Evolutionary conservation across 2,329 filamentous ascomycete genomes (phyloP).

Genomic region (Phialophora macrospora): DNA sequence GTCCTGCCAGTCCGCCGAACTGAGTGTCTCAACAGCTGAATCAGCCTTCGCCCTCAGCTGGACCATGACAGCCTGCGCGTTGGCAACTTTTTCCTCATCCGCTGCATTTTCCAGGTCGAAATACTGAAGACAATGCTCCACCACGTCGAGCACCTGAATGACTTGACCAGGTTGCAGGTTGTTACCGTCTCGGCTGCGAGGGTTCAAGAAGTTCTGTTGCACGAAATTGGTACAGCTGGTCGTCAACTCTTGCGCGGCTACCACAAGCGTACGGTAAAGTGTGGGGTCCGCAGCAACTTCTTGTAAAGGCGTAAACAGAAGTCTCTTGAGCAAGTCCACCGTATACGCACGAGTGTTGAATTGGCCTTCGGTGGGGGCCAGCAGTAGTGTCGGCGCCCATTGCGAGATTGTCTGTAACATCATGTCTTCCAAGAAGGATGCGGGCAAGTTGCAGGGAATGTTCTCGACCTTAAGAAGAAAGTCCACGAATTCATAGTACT

Average conservation of each 20-base stretch:
- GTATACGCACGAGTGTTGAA: slow-evolving; percentile 52
- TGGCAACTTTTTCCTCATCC: slow-evolving; percentile 30
- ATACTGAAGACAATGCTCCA: slow-evolving; percentile 32
- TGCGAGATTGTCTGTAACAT: slow-evolving; percentile 51
- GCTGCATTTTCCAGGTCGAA: slow-evolving; percentile 30
- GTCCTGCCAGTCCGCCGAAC: slow-evolving; percentile 35
- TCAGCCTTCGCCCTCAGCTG: slow-evolving; percentile 32
- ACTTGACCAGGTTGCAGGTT: slow-evolving; percentile 34
- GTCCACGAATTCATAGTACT: slow-evolving; percentile 59
- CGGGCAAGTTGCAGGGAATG: slow-evolving; percentile 31
- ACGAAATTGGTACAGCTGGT: slow-evolving; percentile 22
- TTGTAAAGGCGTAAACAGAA: slow-evolving; percentile 48
- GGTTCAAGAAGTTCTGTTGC: slow-evolving; percentile 27
- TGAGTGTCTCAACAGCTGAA: slow-evolving; percentile 32
- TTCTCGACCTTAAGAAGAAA: slow-evolving; percentile 56
- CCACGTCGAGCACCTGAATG: slow-evolving; percentile 32
- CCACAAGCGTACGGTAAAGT: slow-evolving; percentile 19
- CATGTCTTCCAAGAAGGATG: slow-evolving; percentile 43
- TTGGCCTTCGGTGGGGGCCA: slow-evolving; percentile 53
- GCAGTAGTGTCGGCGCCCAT: slow-evolving; percentile 59
- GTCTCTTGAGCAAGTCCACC: slow-evolving; percentile 49
- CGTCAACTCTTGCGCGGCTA: slow-evolving; percentile 30
- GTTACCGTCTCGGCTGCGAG: slow-evolving; percentile 22
- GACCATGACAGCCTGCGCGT: slow-evolving; percentile 24
- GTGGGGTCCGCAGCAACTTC: slow-evolving; percentile 39